Conservation (phyloP, 148 eudicot genomes). For the Rhododendron vialii region DNA sequence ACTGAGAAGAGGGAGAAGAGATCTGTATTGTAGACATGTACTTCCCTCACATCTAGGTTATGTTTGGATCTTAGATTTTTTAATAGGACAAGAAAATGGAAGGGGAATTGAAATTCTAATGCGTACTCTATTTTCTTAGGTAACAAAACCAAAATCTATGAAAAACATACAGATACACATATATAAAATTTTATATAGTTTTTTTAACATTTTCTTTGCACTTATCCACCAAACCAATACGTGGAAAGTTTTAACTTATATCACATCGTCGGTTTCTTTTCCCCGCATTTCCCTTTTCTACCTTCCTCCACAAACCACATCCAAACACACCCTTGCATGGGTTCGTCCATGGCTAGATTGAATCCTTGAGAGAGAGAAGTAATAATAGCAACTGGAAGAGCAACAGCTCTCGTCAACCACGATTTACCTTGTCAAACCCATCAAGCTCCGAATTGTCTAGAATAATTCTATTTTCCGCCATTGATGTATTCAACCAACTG, state of each 20-base stretch:
- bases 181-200: not conserved
- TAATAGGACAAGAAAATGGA: not conserved
- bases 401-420: not conserved
- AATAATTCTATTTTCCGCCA: conserved; percentile 62
- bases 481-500: conserved; percentile 96
- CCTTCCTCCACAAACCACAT: not conserved
- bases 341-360: not conserved
- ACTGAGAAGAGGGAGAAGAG: not conserved
- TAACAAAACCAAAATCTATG: not conserved
- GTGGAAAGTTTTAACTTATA: not conserved
- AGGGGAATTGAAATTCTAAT: not conserved
- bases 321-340: not conserved
- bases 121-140: not conserved
- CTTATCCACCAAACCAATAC: not conserved
- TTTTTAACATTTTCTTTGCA: not conserved
- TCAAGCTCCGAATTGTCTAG: conserved; percentile 62
- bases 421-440: conserved; percentile 74
- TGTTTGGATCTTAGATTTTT: not conserved
- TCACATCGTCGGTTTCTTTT: not conserved
- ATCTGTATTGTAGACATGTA: not conserved
- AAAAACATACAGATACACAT: not conserved
- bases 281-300: not conserved
- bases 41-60: not conserved
- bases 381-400: not conserved
- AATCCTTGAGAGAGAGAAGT: not conserved